Conservation (phyloP, 2,329 filamentous ascomycete genomes). For the Pseudocercospora macadamiae region DNA sequence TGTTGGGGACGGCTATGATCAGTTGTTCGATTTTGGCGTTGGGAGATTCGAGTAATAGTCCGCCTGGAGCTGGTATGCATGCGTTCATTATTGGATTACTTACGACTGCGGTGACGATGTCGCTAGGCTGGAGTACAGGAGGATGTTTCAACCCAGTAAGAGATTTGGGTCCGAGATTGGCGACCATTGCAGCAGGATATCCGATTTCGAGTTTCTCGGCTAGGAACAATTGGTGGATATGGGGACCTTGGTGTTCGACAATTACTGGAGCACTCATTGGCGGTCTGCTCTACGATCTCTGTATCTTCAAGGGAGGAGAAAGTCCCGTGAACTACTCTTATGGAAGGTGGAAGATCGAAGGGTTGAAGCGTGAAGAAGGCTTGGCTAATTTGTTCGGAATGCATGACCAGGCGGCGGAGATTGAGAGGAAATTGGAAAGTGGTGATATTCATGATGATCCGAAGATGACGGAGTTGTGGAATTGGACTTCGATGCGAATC, state of each 20-base stretch:
- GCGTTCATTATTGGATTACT: conserved; percentile 54
- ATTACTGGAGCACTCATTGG: conserved; percentile 49
- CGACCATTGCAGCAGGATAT: conserved; percentile 51
- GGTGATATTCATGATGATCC: conserved; percentile 17
- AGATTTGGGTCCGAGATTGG: conserved; percentile 56
- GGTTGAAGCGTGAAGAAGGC: conserved; percentile 25
- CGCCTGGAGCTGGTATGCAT: conserved; percentile 54
- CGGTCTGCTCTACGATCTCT: conserved; percentile 53
- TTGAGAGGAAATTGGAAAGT: conserved; percentile 24
- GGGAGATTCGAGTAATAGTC: conserved; percentile 34
- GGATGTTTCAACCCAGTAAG: conserved; percentile 54
- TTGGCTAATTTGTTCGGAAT: conserved; percentile 25
- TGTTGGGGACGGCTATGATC: conserved; percentile 39
- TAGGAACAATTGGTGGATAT: conserved; percentile 51
- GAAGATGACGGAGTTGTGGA: conserved; percentile 11
- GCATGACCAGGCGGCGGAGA: conserved; percentile 17
- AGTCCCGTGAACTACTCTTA: conserved; percentile 56
- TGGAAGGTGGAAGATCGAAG: conserved; percentile 29
- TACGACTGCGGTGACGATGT: conserved; percentile 41
- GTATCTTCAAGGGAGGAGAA: conserved; percentile 55
- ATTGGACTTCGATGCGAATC: neutral
- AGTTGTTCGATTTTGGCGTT: conserved; percentile 46
- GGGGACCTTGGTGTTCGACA: conserved; percentile 48
- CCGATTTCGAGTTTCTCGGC: conserved; percentile 38
- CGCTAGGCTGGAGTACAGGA: conserved; percentile 53